Percentiles rank a stretch among this genome's conserved stretches.
These are phyloP conservation scores for Westerdykella sp. DNA, from an alignment of 2,329 filamentous ascomycete species.

Conservation along the genomic window DNA sequence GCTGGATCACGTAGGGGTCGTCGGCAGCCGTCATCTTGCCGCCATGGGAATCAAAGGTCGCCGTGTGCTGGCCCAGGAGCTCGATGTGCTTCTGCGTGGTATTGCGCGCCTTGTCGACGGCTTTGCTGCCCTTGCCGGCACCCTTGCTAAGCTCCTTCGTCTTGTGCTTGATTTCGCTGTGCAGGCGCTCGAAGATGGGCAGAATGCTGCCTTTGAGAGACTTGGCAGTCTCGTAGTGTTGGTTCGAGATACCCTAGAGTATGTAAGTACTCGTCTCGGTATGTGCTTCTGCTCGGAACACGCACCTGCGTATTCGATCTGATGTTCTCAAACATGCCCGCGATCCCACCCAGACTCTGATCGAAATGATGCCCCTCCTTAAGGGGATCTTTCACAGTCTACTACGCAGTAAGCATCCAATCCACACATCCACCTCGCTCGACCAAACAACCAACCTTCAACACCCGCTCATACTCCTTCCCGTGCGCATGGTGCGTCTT, in stretches of 20 bases:
- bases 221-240: constrained; percentile 86
- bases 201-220: constrained; percentile 79
- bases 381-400: constrained; percentile 80
- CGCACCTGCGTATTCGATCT: constrained; percentile 74
- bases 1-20: constrained; percentile 82
- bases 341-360: constrained; percentile 76
- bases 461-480: constrained; percentile 90
- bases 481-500: constrained; percentile 78
- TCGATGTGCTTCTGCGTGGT: constrained; percentile 94
- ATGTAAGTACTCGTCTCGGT: neutral
- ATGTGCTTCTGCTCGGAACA: neutral
- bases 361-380: constrained; percentile 92
- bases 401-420: constrained; percentile 6
- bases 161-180: constrained; percentile 96
- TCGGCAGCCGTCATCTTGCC: constrained; percentile 64
- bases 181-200: constrained; percentile 81
- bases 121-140: constrained; percentile 77
- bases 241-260: constrained; percentile 69
- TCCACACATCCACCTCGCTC: neutral
- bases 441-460: constrained; percentile 57
- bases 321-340: constrained; percentile 90
- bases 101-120: constrained; percentile 82
- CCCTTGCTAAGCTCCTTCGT: constrained; percentile 79
- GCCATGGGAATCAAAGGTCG: constrained; percentile 68
- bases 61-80: constrained; percentile 78